Base-by-base conservation (phyloP, 1,139 yeast species). In the Pichia sp. region DNA sequence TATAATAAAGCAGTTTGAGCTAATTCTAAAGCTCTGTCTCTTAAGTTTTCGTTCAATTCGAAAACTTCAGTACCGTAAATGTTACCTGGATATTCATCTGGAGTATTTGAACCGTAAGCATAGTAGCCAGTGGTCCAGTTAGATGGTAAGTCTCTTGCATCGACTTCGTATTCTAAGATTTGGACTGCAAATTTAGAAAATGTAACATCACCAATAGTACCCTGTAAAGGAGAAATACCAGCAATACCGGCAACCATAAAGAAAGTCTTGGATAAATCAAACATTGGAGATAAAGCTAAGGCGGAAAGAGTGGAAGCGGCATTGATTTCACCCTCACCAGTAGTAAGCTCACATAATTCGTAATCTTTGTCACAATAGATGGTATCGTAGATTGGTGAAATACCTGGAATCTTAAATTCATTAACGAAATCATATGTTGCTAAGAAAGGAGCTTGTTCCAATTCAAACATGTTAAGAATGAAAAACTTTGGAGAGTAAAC, bases 271-370 rank as follows among this genome's bases (percentile, higher is more conserved):
- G 78, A 58, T 44, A 79, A 69, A 57, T 80, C 82, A 52, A 80
- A 79, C 49, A 68, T 57, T 37, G 83, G 79, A 46, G 70, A 68
- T 59, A 77, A 66, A 10, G 75, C 59, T 51, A 80, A 63, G 4
- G 85, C 79, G 44, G 76, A 68, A 49, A 79, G 61, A 36, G 84
- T 69, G 36, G 79, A 54, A 29, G 85, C 85, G 38, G 86, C 85
- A 55, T 80, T 80, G 55, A 78, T 74, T 59, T 79, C 85, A 51
- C 81, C 82, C 64, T 80, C 85, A 47, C 85, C 86, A 16, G 82
- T 77, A 41, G 83, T 77, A 48, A 79, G 60, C 57, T 78, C 80
- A 65, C 85, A 79, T 37, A 80, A 62, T 33, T 75, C 64, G 61
- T 71, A 75, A 62, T 76, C 68, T 38, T 66, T 57, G 42, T 72